These are phyloP conservation scores for Dryadomyces quercivorus DNA, from an alignment of 2,329 filamentous ascomycete genomes.

Conservation along the genomic window DNA sequence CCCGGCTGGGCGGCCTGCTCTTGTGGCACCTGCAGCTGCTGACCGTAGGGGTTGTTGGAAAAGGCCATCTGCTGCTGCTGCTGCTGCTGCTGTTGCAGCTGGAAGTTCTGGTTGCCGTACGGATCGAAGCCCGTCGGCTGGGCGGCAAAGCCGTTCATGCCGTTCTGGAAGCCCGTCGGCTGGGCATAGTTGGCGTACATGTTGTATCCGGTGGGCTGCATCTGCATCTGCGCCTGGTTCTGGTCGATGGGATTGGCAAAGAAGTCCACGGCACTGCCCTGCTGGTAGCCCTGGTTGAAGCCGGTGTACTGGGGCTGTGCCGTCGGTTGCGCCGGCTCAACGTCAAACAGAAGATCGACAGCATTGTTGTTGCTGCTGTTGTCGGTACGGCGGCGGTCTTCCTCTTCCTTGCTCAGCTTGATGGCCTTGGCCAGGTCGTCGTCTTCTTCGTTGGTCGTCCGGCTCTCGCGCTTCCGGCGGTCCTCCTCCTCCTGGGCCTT, in stretches of 20 bases:
- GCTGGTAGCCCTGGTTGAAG: conserved; percentile 94
- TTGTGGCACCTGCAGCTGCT: conserved; percentile 31
- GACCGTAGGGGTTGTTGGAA: conserved; percentile 22
- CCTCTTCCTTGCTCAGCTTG: conserved; percentile 86
- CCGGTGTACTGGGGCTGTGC: conserved; percentile 68
- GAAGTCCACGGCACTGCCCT: conserved; percentile 93
- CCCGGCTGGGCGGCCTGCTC: conserved; percentile 60
- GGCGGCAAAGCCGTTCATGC: conserved; percentile 61
- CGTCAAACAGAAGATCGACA: conserved; percentile 78
- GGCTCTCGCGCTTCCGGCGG: conserved; percentile 55
- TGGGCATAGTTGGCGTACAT: conserved; percentile 38
- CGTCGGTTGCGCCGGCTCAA: conserved; percentile 42
- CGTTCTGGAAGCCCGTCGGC: conserved; percentile 45
- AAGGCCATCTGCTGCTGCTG: conserved; percentile 24
- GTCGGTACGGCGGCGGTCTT: conserved; percentile 76
- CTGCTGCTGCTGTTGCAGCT: conserved; percentile 33
- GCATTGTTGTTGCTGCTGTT: conserved; percentile 30
- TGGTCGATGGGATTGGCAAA: conserved; percentile 88
- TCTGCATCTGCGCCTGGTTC: conserved; percentile 59
- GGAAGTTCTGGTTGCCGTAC: conserved; percentile 31
- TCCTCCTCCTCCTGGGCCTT: conserved; percentile 94
- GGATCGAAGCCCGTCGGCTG: conserved; percentile 61
- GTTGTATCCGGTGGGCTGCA: conserved; percentile 67
- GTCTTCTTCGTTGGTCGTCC: conserved; percentile 48
- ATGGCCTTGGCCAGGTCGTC: conserved; percentile 92